Conservation (phyloP, 129 eudicot genomes). For the Tagetes patula region DNA sequence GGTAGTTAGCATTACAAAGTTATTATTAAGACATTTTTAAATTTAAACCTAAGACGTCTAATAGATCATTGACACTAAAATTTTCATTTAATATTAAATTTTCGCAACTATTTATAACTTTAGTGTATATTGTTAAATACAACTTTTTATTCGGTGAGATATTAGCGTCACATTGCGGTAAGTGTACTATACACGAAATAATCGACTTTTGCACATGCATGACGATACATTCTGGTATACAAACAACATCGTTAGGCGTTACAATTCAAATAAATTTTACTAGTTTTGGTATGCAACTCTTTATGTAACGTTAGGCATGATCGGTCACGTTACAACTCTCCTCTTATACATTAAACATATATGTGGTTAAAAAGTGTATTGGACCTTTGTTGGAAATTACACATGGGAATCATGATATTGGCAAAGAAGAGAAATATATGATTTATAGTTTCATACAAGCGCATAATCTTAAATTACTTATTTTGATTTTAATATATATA, state of each 20-base stretch:
- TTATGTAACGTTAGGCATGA: constrained; percentile 31
- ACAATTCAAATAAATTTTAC: constrained; percentile 29
- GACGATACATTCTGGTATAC: constrained; percentile 12
- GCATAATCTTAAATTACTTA: background rate
- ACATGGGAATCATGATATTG: constrained; percentile 14
- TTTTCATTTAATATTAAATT: background rate
- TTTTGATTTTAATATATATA: background rate
- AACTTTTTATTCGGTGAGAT: background rate
- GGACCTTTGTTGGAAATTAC: constrained; percentile 21
- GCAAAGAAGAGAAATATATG: constrained; percentile 3
- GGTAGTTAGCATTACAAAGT: too few relatives aligned
- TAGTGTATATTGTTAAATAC: background rate
- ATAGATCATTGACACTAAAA: too few relatives aligned
- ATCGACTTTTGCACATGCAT: constrained; percentile 25
- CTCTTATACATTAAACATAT: constrained; percentile 19
- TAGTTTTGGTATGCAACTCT: constrained; percentile 27
- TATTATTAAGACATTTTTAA: background rate
- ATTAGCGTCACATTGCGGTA: constrained; percentile 4
- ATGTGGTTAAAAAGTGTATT: constrained; percentile 16
- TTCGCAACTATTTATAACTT: background rate
- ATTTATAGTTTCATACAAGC: background rate
- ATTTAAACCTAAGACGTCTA: background rate
- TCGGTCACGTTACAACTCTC: constrained; percentile 23
- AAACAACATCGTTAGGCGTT: constrained; percentile 35
- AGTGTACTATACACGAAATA: constrained; percentile 22